Evolutionary conservation across 257 asterid species (phyloP), one percentile per base, ranked within the genome.

Genomic region (Nicotiana undulata): DNA sequence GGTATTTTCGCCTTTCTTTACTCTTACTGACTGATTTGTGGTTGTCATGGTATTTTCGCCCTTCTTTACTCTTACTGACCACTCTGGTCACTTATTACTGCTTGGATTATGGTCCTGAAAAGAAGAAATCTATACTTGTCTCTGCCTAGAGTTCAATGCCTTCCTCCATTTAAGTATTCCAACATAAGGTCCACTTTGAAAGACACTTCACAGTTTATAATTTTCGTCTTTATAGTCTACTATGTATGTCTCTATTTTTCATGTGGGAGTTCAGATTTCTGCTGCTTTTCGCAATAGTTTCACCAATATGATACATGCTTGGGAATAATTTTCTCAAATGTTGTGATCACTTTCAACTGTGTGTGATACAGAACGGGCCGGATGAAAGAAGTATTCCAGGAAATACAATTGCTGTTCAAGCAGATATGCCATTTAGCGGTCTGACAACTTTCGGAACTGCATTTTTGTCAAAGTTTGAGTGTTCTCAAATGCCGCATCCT

Each of bases 401-500:
- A 63, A 95, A 95, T 82, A 95, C 99, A 6, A 75, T 93, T 83
- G 98, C 98, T 83, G 98, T 95, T 85, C 98, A 95, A 86, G 98
- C 99, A 6, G 96, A 95, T 83, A 95, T 95, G 98, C 98, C 98
- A 67, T 93, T 82, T 87, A 91, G 97, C 65, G 97, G 98, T 80
- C 85, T 95, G 86, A 93, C 98, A 72, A 88, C 92, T 74, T 95
- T 95, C 77, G 99, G 99, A 83, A 90, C 93, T 83, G 88, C 99
- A 0, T 95, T 95, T 88, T 85, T 95, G 79, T 93, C 99, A 6
- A 95, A 95, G 84, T 95, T 95, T 75, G 96, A 95, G 89, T 93
- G 99, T 85, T 95, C 99, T 75, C 99, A 95, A 86, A 95, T 95
- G 99, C 94, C 97, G 49, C 98, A 95, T 88, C 91, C 98, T 84